These are phyloP conservation scores for button mushroom (Agaricus bisporus) DNA, from an alignment of 768 basidiomycete species.

Conservation along the genomic window DNA sequence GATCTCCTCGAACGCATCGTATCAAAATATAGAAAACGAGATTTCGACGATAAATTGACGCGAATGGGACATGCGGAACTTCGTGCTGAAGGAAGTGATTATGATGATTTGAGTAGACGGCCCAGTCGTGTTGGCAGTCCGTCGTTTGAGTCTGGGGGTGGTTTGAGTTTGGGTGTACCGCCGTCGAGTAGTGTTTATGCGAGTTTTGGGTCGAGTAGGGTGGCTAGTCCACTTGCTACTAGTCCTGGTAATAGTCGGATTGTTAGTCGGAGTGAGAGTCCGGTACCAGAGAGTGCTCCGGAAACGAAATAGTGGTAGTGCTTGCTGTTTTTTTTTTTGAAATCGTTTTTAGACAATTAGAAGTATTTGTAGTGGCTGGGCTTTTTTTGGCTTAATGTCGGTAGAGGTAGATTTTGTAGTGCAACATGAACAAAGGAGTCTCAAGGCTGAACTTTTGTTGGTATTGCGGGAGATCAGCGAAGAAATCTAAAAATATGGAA, in stretches of 20 bases:
- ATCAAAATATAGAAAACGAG: slow-evolving; percentile 72
- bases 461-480: too few relatives aligned
- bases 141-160: not conserved
- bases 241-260: slow-evolving; percentile 1
- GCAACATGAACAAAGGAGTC: too few relatives aligned
- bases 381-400: too few relatives aligned
- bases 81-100: slow-evolving; percentile 56
- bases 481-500: too few relatives aligned
- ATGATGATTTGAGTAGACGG: slow-evolving; percentile 26
- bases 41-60: slow-evolving; percentile 84
- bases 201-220: not conserved
- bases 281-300: not conserved
- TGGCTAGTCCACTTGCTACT: slow-evolving; percentile 5
- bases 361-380: not conserved
- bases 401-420: too few relatives aligned
- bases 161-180: not conserved
- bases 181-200: not conserved
- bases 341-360: not conserved
- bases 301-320: not conserved
- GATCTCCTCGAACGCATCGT: slow-evolving; percentile 91
- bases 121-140: slow-evolving; percentile 22
- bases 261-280: slow-evolving; percentile 5
- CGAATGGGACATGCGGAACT: slow-evolving; percentile 82
- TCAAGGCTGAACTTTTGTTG: too few relatives aligned
- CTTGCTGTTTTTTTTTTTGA: not conserved